Conservation (phyloP, 2,329 filamentous ascomycete species). For the Canariomyces notabilis region DNA sequence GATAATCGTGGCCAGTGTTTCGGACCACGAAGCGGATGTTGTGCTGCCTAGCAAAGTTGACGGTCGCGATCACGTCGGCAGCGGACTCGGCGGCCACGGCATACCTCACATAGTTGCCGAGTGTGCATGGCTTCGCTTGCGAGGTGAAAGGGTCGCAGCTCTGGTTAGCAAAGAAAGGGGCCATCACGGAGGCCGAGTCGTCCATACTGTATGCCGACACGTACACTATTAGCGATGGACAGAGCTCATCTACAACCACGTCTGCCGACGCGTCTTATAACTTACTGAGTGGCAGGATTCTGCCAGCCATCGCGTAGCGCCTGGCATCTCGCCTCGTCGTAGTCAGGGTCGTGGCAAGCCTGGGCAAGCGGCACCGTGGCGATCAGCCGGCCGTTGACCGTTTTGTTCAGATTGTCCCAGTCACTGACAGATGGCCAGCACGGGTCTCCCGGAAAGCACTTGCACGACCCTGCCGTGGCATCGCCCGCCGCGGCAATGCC, state of each 20-base stretch:
- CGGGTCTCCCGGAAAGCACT: slow-evolving; percentile 43
- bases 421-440: slow-evolving; percentile 43
- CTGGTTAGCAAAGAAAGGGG: slow-evolving; percentile 36
- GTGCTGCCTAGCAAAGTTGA: slow-evolving; percentile 42
- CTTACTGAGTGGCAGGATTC: slow-evolving; percentile 41
- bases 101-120: slow-evolving; percentile 43
- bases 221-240: slow-evolving; percentile 10
- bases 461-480: slow-evolving; percentile 33
- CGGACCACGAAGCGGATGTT: slow-evolving; percentile 48
- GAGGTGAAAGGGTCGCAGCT: slow-evolving; percentile 36
- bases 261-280: too few species aligned
- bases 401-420: slow-evolving; percentile 44
- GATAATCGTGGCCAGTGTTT: slow-evolving; percentile 49
- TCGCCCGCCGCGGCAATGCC: not conserved
- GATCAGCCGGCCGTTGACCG: slow-evolving; percentile 44
- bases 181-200: slow-evolving; percentile 32
- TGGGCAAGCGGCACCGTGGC: slow-evolving; percentile 42
- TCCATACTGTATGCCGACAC: slow-evolving; percentile 21
- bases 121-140: slow-evolving; percentile 33
- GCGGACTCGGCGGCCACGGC: slow-evolving; percentile 32
- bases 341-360: slow-evolving; percentile 33
- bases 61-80: slow-evolving; percentile 31
- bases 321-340: slow-evolving; percentile 41
- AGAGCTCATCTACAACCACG: too few species aligned
- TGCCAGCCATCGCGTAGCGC: slow-evolving; percentile 41